Base-by-base conservation (phyloP, 2,329 filamentous ascomycete genomes). In the Capronia coronata region DNA sequence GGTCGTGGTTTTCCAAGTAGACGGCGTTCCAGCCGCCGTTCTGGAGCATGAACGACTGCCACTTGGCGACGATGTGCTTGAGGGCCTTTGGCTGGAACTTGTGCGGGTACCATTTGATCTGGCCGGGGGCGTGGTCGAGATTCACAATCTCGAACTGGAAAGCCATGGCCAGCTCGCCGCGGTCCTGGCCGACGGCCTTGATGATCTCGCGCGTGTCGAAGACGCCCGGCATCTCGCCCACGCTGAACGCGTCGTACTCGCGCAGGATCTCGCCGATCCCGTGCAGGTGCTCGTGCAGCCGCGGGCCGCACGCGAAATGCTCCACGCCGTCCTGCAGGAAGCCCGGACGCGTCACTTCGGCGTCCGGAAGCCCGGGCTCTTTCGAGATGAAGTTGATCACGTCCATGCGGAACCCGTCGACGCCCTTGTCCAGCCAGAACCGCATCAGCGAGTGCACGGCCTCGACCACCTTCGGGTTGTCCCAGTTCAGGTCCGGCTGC, bases 401-500 rank as follows among this genome's bases (percentile, higher is more conserved):
- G 60, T 87, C 84, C 67, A 87, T 77, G 13, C 84, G 75, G 70
- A 87, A 87, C 3, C 84, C 84, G 44, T 84, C 79, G 0, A 86
- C 81, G 1, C 86, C 86, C 25, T 79, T 77, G 41, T 86, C 71
- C 0, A 93, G 76, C 87, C 87, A 93, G 64, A 90, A 93, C 22
- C 78, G 76, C 77, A 90, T 84, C 2, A 84, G 74, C 11, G 76
- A 75, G 63, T 88, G 85, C 3, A 90, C 81, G 2, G 85, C 86
- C 37, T 77, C 69, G 10, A 85, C 76, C 0, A 84, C 78, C 6
- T 76, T 78, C 0, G 74, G 72, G 49, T 83, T 85, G 61, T 90
- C 84, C 86, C 86, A 93, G 67, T 93, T 93, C n/a, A 93, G 73
- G 59, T 93, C 87, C 0, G 87, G 87, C 63, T 91, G 87, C 57